Base-by-base conservation (phyloP, 768 basidiomycete genomes). In the Boletus vinaceobasis region DNA sequence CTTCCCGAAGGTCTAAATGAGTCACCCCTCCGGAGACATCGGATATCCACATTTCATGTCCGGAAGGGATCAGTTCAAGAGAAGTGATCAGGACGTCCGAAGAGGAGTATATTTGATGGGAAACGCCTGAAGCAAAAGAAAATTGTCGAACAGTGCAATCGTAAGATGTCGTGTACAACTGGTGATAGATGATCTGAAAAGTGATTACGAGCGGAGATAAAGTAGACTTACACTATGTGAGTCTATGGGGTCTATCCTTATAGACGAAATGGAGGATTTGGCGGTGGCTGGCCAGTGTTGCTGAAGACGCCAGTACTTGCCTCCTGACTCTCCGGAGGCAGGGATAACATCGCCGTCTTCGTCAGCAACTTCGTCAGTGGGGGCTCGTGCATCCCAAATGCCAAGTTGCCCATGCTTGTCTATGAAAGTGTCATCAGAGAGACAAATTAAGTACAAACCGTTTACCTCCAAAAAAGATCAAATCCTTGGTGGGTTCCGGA, bases 381-480 rank as follows among this genome's bases (percentile, higher is more conserved):
- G 73, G 2, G 91, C 89, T 57, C 81, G 80, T 10, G 91, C 86
- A 70, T 93, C 91, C 91, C 91, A 93, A 35, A 93, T 85, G 3
- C 90, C 91, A 38, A 93, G 73, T 62, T 85, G 81, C 0, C 91
- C 91, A 59, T 89, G 84, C 63, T 92, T 93, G 63, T 93, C 91
- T 91, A 43, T 48, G n/a, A 29, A 40, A n/a, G 10, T 17, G 35
- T 51, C 35, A 62, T 31, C 54, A 43, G 26, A 39, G 35, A 40
- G n/a, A 31, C 29, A 40, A 37, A 32, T 10, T 5, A 32, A 35
- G 36, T 0, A 4, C 5, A 21, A 43, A 9, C 14, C 2, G 52
- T 63, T 56, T 55, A 87, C 89, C 89, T 68, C 91, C 91, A 66
- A 93, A 90, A 66, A 93, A 92, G n/a, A 93, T 79, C 13, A 93